These are phyloP conservation scores for Uncinocarpus reesii DNA, from an alignment of 2,329 filamentous ascomycete species.

Conservation along the genomic window DNA sequence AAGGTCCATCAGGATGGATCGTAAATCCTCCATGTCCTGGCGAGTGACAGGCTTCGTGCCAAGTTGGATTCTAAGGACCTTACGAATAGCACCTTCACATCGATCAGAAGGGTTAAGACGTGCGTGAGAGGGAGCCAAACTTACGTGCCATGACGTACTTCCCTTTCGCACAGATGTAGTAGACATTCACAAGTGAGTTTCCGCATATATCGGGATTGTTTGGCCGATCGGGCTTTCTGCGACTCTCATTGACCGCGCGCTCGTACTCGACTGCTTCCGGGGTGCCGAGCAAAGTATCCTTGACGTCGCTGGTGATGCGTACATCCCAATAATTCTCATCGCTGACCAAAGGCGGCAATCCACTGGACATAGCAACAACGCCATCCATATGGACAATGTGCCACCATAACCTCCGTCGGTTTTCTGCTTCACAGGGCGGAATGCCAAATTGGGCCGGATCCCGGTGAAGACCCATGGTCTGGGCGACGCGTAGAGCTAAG, in stretches of 20 bases:
- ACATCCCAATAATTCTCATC: constrained; percentile 43
- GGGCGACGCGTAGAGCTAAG: constrained; percentile 38
- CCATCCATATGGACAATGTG: constrained; percentile 42
- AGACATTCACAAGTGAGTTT: constrained; percentile 34
- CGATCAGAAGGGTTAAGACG: not conserved
- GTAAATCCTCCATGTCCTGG: constrained; percentile 37
- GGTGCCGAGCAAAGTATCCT: constrained; percentile 36
- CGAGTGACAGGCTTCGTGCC: constrained; percentile 37
- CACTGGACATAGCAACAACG: constrained; percentile 42
- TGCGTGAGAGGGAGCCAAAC: constrained; percentile 17
- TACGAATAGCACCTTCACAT: constrained; percentile 32
- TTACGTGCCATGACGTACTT: constrained; percentile 39
- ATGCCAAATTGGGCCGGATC: constrained; percentile 42
- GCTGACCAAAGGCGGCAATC: constrained; percentile 38
- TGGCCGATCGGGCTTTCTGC: constrained; percentile 31
- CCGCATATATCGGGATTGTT: constrained; percentile 36
- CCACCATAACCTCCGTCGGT: constrained; percentile 40
- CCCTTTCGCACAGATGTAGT: constrained; percentile 35
- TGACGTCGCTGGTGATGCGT: constrained; percentile 38
- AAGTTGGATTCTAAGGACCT: constrained; percentile 37
- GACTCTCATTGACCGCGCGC: constrained; percentile 24
- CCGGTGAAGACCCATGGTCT: constrained; percentile 41
- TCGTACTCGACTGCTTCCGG: constrained; percentile 32
- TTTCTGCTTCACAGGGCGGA: constrained; percentile 36
- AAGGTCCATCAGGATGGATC: constrained; percentile 33